Percentiles rank a stretch among this genome's conserved stretches.
Conservation (phyloP, 306 rosid genomes). For the Rosa persica region DNA sequence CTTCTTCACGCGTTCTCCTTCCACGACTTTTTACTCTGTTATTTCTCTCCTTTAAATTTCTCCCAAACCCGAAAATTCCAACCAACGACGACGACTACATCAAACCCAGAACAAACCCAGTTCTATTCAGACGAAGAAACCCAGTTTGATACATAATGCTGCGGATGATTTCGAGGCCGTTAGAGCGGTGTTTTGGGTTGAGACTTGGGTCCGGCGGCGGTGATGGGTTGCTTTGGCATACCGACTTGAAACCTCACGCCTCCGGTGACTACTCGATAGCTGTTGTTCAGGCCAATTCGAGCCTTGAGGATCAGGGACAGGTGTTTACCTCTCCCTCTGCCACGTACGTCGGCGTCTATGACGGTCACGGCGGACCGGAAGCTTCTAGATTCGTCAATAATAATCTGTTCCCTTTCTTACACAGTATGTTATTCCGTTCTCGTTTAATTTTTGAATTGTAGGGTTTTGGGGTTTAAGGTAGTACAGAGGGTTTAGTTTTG, state of each 20-base stretch:
- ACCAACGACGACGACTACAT: neutral
- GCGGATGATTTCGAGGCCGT: conserved; percentile 42
- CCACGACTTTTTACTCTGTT: conserved; percentile 24
- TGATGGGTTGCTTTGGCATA: conserved; percentile 81
- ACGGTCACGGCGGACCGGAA: conserved; percentile 97
- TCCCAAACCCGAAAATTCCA: neutral
- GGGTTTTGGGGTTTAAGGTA: neutral
- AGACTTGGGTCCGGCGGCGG: conserved; percentile 24
- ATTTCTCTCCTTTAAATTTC: neutral
- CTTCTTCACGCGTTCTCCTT: conserved; percentile 34
- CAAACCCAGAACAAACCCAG: neutral
- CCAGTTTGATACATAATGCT: conserved; percentile 31
- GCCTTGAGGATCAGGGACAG: conserved; percentile 94
- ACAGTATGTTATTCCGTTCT: conserved; percentile 37
- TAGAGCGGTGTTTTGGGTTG: conserved; percentile 59
- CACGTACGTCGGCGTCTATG: conserved; percentile 83
- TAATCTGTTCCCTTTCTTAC: conserved; percentile 66
- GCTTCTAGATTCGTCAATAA: conserved; percentile 89
- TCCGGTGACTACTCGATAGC: conserved; percentile 96
- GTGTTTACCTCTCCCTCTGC: conserved; percentile 81
- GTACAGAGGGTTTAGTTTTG: neutral
- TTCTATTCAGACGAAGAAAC: neutral
- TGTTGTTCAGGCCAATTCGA: conserved; percentile 86
- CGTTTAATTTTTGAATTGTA: neutral
- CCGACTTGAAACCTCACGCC: conserved; percentile 80